A percentile compares a stretch with the other conserved stretches of the same genome.
Conservation (phyloP, 2,329 filamentous ascomycete genomes). For the Fusarium penzigii region DNA sequence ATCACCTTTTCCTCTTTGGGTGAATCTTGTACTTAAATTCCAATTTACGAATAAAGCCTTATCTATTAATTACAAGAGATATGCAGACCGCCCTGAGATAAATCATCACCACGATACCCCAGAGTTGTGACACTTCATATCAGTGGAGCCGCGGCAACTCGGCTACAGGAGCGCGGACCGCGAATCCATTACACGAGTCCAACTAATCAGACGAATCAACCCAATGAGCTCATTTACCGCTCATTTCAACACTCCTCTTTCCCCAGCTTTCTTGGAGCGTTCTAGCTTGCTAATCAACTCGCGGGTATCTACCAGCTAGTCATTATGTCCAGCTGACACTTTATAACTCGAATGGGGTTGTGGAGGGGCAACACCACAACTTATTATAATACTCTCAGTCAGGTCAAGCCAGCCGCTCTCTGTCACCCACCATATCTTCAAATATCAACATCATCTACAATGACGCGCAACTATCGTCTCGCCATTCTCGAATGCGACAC, state of each 20-base stretch:
- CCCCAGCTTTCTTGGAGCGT: neutral
- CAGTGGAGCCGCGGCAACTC: neutral
- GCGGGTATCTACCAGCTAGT: neutral
- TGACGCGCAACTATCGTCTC: slow-evolving; percentile 26
- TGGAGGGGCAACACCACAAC: neutral
- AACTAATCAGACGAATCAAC: neutral
- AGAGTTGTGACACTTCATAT: neutral
- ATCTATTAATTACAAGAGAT: too few relatives aligned
- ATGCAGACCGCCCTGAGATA: too few relatives aligned
- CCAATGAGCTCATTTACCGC: slow-evolving; percentile 27
- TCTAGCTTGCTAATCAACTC: neutral
- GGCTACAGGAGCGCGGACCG: neutral
- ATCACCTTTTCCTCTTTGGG: too few relatives aligned
- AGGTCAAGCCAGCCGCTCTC: neutral
- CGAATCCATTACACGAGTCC: too few relatives aligned
- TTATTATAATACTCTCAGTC: neutral
- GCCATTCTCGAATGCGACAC: slow-evolving; percentile 37
- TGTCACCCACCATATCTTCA: neutral
- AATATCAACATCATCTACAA: slow-evolving; percentile 1
- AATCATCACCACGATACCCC: too few relatives aligned
- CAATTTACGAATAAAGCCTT: too few relatives aligned
- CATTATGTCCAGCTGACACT: slow-evolving; percentile 3
- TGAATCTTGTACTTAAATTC: too few relatives aligned
- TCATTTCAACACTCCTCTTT: slow-evolving; percentile 6
- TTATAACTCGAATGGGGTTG: neutral